Evolutionary conservation across 257 asterid species (phyloP).

Genomic region (Solanum lignicaule): DNA sequence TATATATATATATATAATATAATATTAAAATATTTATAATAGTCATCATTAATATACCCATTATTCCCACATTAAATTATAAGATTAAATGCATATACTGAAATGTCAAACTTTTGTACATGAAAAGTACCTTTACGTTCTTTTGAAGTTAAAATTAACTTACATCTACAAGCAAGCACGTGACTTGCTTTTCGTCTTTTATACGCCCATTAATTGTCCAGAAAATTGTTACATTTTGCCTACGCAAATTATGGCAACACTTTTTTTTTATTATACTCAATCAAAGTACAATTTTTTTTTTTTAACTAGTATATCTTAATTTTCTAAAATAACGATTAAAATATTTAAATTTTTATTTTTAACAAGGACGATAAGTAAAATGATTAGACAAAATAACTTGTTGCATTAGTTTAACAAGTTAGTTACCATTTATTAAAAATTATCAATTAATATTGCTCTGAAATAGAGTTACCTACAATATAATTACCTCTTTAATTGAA

Average conservation of each 20-base stretch:
- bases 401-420: background rate
- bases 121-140: background rate
- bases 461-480: background rate
- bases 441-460: background rate
- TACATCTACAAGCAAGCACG: background rate
- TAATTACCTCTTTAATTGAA: background rate
- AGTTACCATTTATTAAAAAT: background rate
- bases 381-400: background rate
- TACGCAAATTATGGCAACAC: background rate
- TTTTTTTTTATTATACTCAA: background rate
- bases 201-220: background rate
- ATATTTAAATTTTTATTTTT: background rate
- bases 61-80: background rate
- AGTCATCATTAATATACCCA: too few relatives aligned
- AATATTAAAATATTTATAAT: too few relatives aligned
- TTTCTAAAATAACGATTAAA: too few relatives aligned
- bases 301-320: too few relatives aligned
- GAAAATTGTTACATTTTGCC: background rate
- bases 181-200: background rate
- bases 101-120: background rate
- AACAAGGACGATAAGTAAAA: too few relatives aligned
- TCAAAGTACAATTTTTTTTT: background rate
- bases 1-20: too few relatives aligned
- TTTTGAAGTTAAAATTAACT: background rate
- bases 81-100: background rate